These are phyloP conservation scores for Alloteropsis semialata DNA, from an alignment of 176 grass and related monocot genomes.

Conservation along the genomic window DNA sequence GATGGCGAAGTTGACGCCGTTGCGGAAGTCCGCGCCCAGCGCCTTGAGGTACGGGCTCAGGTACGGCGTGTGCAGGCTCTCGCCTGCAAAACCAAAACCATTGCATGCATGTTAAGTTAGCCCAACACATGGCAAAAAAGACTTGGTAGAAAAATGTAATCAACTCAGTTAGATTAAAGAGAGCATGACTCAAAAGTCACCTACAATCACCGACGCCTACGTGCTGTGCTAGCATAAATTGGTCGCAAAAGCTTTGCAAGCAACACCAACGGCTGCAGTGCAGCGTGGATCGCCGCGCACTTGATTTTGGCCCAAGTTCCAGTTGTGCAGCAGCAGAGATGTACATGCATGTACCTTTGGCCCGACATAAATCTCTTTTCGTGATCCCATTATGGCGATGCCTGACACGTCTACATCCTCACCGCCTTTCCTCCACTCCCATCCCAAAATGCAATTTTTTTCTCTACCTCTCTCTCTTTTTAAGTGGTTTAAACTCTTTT, in stretches of 20 bases:
- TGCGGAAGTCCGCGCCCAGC: conserved; percentile 55
- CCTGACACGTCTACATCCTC: not conserved
- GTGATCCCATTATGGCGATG: conserved; percentile 1
- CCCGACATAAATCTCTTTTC: not conserved
- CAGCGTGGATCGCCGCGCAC: too few relatives aligned
- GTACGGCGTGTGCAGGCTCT: conserved; percentile 46
- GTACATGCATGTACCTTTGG: not conserved
- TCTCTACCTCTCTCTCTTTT: not conserved
- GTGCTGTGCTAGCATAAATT: too few relatives aligned
- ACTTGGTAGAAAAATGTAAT: too few relatives aligned
- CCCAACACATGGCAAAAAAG: too few relatives aligned
- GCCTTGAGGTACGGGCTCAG: conserved; percentile 65
- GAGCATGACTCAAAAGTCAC: too few relatives aligned
- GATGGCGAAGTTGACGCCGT: conserved; percentile 75
- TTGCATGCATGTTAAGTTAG: too few relatives aligned
- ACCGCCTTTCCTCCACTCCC: not conserved
- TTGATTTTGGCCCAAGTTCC: not conserved
- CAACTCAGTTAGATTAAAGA: too few relatives aligned
- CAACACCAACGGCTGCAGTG: too few relatives aligned
- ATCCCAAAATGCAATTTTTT: not conserved
- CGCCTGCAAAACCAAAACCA: conserved; percentile 41
- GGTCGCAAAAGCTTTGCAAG: too few relatives aligned
- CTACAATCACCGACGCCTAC: too few relatives aligned
- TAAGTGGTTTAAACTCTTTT: not conserved
- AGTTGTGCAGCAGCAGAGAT: not conserved